Conservation (phyloP, 129 eudicot genomes). For the Helichrysum umbraculigerum region DNA sequence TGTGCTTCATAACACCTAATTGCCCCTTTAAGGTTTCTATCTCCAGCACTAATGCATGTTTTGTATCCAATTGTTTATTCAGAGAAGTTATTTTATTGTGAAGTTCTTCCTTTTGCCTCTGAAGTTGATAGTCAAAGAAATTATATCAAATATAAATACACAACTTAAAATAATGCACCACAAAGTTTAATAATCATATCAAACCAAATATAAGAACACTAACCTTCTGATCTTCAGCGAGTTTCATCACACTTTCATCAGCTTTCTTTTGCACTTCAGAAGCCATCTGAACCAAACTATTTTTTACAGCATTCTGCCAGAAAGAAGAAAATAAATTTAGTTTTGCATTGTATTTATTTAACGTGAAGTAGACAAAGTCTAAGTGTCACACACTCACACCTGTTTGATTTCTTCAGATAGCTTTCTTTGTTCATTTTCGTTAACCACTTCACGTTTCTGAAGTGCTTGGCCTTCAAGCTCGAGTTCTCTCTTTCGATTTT, state of each 20-base stretch:
- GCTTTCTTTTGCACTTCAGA: slow-evolving; percentile 73
- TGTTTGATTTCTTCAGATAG: slow-evolving; percentile 76
- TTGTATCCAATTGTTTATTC: slow-evolving; percentile 61
- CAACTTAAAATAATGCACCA: not conserved
- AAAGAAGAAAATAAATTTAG: not conserved
- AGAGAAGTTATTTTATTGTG: slow-evolving; percentile 52
- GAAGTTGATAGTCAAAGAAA: slow-evolving; percentile 14
- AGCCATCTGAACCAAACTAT: slow-evolving; percentile 68
- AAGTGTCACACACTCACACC: slow-evolving; percentile 35
- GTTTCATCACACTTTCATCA: slow-evolving; percentile 72
- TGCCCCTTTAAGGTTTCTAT: slow-evolving; percentile 61
- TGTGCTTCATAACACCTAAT: slow-evolving; percentile 53
- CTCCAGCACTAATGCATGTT: slow-evolving; percentile 67
- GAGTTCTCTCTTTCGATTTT: slow-evolving; percentile 59
- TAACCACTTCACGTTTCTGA: slow-evolving; percentile 71
- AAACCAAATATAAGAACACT: not conserved
- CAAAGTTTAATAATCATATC: too few species aligned
- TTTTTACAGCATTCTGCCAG: slow-evolving; percentile 61
- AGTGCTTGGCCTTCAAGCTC: slow-evolving; percentile 66
- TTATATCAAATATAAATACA: not conserved
- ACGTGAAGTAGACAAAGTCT: not conserved
- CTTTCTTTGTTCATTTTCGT: slow-evolving; percentile 66
- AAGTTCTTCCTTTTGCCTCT: slow-evolving; percentile 72
- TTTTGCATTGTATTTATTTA: not conserved
- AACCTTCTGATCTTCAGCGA: slow-evolving; percentile 91